phyloP scores from a whole-genome alignment of 768 basidiomycete genomes.

The Clitopilus passeckerianus region DNA sequence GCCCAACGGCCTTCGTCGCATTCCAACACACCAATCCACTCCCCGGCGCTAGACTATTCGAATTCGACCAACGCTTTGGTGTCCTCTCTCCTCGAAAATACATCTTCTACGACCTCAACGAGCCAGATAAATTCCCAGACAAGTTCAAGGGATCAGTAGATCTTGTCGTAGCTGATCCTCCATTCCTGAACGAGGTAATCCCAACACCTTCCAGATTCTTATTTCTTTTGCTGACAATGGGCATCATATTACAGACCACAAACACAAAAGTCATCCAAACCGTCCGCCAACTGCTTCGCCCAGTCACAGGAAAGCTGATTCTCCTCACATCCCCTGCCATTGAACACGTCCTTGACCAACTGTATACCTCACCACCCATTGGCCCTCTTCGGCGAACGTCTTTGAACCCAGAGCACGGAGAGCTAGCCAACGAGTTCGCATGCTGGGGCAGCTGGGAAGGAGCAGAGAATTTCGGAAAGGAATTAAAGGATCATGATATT shows the following conservation, averaged over 20 bases:
- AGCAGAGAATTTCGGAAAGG: constrained; percentile 26
- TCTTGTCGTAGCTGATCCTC: constrained; percentile 37
- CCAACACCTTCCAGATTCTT: neutral
- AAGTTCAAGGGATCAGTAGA: constrained; percentile 26
- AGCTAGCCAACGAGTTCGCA: constrained; percentile 37
- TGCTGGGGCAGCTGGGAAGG: constrained; percentile 41
- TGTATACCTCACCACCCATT: constrained; percentile 31
- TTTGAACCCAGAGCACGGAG: constrained; percentile 29
- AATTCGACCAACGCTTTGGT: constrained; percentile 36
- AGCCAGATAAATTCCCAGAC: constrained; percentile 33
- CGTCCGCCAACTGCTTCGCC: constrained; percentile 33
- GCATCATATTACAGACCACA: constrained; percentile 24
- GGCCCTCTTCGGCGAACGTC: constrained; percentile 31
- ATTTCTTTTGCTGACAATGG: neutral
- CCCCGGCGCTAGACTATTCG: constrained; percentile 28
- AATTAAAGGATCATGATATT: neutral
- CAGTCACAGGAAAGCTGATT: constrained; percentile 28
- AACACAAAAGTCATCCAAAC: constrained; percentile 32
- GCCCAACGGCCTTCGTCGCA: constrained; percentile 43
- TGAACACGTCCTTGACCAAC: constrained; percentile 22
- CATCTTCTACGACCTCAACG: constrained; percentile 39
- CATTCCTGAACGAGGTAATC: constrained; percentile 39
- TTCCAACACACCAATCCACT: constrained; percentile 35
- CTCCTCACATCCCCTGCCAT: constrained; percentile 36
- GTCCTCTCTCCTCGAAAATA: constrained; percentile 33